Evolutionary conservation across 176 grass and related monocot genomes (phyloP).

Genomic region (Avena sativa): DNA sequence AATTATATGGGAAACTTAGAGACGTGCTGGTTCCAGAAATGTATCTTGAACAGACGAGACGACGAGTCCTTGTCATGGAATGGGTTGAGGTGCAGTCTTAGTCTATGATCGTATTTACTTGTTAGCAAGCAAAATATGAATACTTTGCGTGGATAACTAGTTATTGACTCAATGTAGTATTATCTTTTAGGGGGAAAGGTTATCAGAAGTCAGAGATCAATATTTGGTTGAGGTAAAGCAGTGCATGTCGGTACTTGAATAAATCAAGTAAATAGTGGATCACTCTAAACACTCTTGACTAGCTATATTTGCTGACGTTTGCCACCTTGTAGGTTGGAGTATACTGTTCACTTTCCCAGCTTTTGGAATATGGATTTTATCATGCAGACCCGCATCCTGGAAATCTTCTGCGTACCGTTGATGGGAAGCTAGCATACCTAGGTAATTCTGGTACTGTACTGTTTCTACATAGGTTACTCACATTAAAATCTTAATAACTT

Average conservation of each 20-base stretch:
- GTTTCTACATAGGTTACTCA: slow-evolving; percentile 7
- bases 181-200: slow-evolving; percentile 64
- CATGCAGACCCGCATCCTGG: slow-evolving; percentile 98
- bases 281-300: slow-evolving; percentile 19
- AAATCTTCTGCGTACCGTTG: slow-evolving; percentile 90
- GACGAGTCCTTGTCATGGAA: slow-evolving; percentile 87
- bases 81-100: slow-evolving; percentile 77
- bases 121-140: slow-evolving; percentile 4
- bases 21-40: slow-evolving; percentile 91
- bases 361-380: slow-evolving; percentile 99
- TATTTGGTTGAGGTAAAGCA: slow-evolving; percentile 90
- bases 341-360: slow-evolving; percentile 97
- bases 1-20: slow-evolving; percentile 84
- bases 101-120: slow-evolving; percentile 39
- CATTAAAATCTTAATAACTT: slow-evolving; percentile 7
- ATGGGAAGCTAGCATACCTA: slow-evolving; percentile 94
- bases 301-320: slow-evolving; percentile 29
- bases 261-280: slow-evolving; percentile 7
- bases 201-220: slow-evolving; percentile 87
- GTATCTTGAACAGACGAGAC: slow-evolving; percentile 82
- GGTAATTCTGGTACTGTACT: slow-evolving; percentile 54
- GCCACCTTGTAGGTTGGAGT: slow-evolving; percentile 79
- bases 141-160: slow-evolving; percentile 24
- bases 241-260: slow-evolving; percentile 1
- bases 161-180: slow-evolving; percentile 9